Evolutionary conservation across 2,329 filamentous ascomycete species (phyloP), one percentile per base, ranked within the genome.

Genomic region (Cryphonectria carpinicola): DNA sequence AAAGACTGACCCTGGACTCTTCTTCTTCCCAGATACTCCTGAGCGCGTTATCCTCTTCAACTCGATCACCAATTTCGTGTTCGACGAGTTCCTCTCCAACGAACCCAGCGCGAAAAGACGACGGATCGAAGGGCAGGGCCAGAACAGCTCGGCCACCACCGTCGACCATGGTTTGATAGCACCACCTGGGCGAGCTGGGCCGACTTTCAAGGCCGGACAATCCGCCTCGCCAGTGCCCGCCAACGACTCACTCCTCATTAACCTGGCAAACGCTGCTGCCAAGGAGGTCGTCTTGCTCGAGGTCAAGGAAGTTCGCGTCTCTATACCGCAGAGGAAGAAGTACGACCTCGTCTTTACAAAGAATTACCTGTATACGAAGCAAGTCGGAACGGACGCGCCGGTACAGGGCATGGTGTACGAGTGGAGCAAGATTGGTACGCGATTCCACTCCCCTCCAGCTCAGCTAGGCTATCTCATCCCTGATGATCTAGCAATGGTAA

Each of bases 301-400:
- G 73, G 83, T 92, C 71, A 90, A 89, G 78, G 90, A 91, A 61
- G 89, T 92, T 28, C 92, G 89, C 0, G 83, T 92, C n/a, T 87
- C 88, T 0, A 84, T 91, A 4, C 90, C 90, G 0, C 88, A 90
- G 80, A 84, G 90, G 73, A 92, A 92, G 80, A 92, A 92, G 79
- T 89, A 89, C 74, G 88, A 89, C 73, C 78, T 92, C 11, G 89
- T 87, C 78, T 87, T 92, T 73, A 92, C 89, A 2, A 80, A 84
- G 7, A 83, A 84, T 71, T 87, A 88, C 73, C 76, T 91, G 46
- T 91, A 90, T 73, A 88, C 88, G 19, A 83, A 86, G 49, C 81
- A 82, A 1, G 81, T 87, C 0, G 84, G 84, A 60, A 86, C 86
- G 1, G 84, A 83, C 1, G 81, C 82, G 35, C 87, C 88, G 0